Evolutionary conservation across 768 basidiomycete species (phyloP), one percentile per base, ranked within the genome.

Genomic region (Tubosaeta sp.): DNA sequence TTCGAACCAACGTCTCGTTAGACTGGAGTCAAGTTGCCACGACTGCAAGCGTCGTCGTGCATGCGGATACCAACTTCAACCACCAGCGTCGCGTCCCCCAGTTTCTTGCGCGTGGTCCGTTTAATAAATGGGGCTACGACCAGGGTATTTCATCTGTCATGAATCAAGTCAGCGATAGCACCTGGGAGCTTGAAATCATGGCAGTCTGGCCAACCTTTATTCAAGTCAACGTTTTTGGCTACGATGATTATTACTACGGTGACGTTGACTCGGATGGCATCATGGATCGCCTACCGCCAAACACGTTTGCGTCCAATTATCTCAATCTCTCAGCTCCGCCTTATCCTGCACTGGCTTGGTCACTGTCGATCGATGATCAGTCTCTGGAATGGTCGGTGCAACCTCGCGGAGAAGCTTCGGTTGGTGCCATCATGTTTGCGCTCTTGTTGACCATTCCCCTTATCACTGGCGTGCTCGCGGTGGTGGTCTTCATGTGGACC

Each of bases 101-200:
- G 61, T 76, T 95, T 59, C 72, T 97, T 48, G 88, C 84, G 41
- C 86, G 94, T 59, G 94, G 94, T 44, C 83, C 85, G 0, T 97
- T 91, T 80, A 97, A 97, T 63, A 71, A 79, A 33, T 97, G 92
- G 91, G 94, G 94, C 50, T 93, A 83, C 65, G 94, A 97, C 72
- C 74, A 83, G 52, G 94, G 94, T 61, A 80, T 92, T 39, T 58
- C 80, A 1, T 79, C 88, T 37, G 59, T 78, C 56, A 91, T 95
- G 86, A 71, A 68, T 27, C 81, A 83, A 52, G 77, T 77, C 44
- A 69, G 72, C 7, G 78, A 90, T 43, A 80, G 85, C 46, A 74
- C 76, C 46, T 95, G 93, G 91, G 84, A 90, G 56, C 77, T 94
- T 43, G 86, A 92, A 68, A 85, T 95, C 64, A 93, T 92, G 86